Percentiles rank a stretch among this genome's conserved stretches.
Evolutionary conservation across 495 filamentous ascomycete species (phyloP).

Genomic region (Xylaria flabelliformis): DNA sequence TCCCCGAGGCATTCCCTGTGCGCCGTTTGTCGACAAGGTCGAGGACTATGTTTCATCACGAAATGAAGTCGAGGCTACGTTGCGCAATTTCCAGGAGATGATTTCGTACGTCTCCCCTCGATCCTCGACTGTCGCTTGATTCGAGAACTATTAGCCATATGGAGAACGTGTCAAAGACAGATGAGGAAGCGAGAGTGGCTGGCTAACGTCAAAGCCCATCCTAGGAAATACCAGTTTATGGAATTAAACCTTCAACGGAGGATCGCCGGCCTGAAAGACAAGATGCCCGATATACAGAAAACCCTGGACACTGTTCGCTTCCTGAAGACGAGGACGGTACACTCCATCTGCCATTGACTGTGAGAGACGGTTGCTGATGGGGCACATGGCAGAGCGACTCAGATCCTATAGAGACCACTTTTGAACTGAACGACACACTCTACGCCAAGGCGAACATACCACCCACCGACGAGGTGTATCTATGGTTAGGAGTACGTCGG

Average conservation of each 20-base stretch:
- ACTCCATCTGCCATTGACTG: slow-evolving; percentile 7
- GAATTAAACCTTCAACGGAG: slow-evolving; percentile 88
- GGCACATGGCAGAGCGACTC: slow-evolving; percentile 44
- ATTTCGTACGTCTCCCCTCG: slow-evolving; percentile 71
- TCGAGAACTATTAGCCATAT: not conserved
- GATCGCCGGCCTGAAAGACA: slow-evolving; percentile 83
- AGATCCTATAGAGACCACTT: slow-evolving; percentile 85
- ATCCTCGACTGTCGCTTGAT: slow-evolving; percentile 5
- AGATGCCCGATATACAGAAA: slow-evolving; percentile 96
- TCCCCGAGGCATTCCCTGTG: slow-evolving; percentile 90
- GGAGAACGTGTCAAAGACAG: not conserved
- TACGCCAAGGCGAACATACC: slow-evolving; percentile 86
- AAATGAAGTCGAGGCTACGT: slow-evolving; percentile 84
- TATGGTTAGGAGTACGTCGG: slow-evolving; percentile 83
- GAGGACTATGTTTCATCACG: slow-evolving; percentile 90
- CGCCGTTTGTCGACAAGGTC: slow-evolving; percentile 96
- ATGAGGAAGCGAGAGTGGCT: not conserved
- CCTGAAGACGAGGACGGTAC: slow-evolving; percentile 71
- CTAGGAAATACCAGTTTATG: slow-evolving; percentile 99
- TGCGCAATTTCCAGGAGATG: slow-evolving; percentile 98
- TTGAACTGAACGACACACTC: slow-evolving; percentile 95
- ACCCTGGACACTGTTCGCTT: slow-evolving; percentile 94
- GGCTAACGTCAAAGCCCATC: slow-evolving; percentile 20
- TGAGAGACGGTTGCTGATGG: slow-evolving; percentile 17
- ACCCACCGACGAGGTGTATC: slow-evolving; percentile 88